Conservation (phyloP, 1,284 basidiomycete species). For the Austropuccinia psidii region DNA sequence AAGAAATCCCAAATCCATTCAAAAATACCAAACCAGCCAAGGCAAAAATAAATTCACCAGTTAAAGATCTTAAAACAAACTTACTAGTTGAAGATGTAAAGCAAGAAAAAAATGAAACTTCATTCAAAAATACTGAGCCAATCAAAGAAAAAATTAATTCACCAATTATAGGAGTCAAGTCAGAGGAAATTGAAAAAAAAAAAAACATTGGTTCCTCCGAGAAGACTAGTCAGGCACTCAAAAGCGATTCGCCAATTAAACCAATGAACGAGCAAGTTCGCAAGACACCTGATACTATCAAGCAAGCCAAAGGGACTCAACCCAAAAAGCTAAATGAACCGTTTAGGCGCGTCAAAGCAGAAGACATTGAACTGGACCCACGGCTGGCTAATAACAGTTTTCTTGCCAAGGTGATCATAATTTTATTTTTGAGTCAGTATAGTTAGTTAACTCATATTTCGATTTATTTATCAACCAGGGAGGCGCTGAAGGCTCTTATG, state of each 20-base stretch:
- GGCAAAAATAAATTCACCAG: neutral
- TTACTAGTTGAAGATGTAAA: no score
- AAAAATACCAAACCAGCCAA: neutral
- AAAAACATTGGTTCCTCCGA: neutral
- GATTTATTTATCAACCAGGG: slow-evolving; percentile 13
- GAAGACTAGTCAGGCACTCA: neutral
- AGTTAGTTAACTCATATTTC: neutral
- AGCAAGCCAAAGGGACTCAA: neutral
- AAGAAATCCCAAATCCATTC: no score
- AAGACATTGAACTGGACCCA: slow-evolving; percentile 28
- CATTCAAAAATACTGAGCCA: no score
- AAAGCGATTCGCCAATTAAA: neutral
- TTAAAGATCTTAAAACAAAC: no score
- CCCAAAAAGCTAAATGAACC: slow-evolving; percentile 27
- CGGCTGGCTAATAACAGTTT: slow-evolving; percentile 35
- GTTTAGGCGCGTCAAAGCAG: slow-evolving; percentile 31
- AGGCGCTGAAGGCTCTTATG: slow-evolving; percentile 30
- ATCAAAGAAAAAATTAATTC: slow-evolving; percentile 13
- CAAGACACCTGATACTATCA: no score
- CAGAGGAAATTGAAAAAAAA: neutral
- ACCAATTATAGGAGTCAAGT: neutral
- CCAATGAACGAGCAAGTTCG: neutral
- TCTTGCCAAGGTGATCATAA: slow-evolving; percentile 25
- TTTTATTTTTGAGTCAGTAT: neutral
- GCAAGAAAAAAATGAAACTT: no score